phyloP scores from a whole-genome alignment of 306 rosid genomes.

The Boehmeria nivea region DNA sequence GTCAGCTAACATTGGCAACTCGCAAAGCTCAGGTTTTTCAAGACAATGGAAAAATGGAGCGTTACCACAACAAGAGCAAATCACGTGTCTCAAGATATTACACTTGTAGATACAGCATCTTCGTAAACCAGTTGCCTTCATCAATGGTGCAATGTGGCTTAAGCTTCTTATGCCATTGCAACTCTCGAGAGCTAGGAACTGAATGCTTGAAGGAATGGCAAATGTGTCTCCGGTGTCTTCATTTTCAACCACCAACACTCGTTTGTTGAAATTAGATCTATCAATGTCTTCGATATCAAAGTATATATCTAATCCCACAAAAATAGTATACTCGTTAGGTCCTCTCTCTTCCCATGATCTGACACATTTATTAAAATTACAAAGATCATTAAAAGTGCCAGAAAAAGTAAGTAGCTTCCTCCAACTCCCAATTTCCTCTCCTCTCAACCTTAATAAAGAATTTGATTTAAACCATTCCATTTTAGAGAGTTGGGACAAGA shows the following conservation, averaged over 20 bases:
- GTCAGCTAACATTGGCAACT: not conserved
- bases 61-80: not conserved
- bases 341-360: not conserved
- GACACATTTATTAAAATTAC: not conserved
- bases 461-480: not conserved
- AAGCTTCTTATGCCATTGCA: not conserved
- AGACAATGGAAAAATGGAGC: not conserved
- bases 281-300: too few relatives aligned
- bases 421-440: conserved; percentile 2
- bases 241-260: too few relatives aligned
- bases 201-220: not conserved
- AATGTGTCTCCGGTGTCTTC: not conserved
- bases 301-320: not conserved
- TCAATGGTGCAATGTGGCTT: not conserved
- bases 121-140: not conserved
- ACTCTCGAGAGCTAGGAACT: not conserved
- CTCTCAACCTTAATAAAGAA: not conserved
- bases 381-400: not conserved
- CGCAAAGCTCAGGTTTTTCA: not conserved
- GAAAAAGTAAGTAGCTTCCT: not conserved
- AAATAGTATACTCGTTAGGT: not conserved
- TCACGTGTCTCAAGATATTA: not conserved
- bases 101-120: not conserved
- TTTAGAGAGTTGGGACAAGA: not conserved
- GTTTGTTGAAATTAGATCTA: not conserved